These are phyloP conservation scores for Penicillium chermesinum DNA, from an alignment of 495 filamentous ascomycete species.

Conservation along the genomic window DNA sequence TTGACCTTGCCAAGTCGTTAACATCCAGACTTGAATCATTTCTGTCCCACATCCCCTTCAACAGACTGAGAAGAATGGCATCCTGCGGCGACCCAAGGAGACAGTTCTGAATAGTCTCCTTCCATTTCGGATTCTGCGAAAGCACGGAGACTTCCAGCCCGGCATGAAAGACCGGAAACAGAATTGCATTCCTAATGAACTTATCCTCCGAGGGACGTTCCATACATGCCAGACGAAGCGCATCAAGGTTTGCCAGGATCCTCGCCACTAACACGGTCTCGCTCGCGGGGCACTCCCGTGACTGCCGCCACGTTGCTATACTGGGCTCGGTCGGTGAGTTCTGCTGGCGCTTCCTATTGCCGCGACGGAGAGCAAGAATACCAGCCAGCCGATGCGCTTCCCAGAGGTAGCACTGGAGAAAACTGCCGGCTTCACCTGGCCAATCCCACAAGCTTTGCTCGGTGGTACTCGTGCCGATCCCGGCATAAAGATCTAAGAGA, in stretches of 20 bases:
- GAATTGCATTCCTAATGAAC: conserved; percentile 26
- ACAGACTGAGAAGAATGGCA: conserved; percentile 19
- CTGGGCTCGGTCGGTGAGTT: not conserved
- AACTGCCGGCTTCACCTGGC: conserved; percentile 25
- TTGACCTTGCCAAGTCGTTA: conserved; percentile 21
- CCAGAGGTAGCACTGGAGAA: conserved; percentile 33
- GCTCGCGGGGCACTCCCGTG: conserved; percentile 11
- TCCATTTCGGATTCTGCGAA: conserved; percentile 15
- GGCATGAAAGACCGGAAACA: conserved; percentile 26
- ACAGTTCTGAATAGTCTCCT: conserved; percentile 14
- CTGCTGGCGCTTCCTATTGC: not conserved
- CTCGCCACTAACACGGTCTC: conserved; percentile 22
- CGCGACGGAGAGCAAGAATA: conserved; percentile 21
- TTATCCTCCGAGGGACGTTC: conserved; percentile 17
- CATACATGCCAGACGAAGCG: conserved; percentile 19
- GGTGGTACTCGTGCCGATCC: conserved; percentile 21
- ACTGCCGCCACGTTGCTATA: conserved; percentile 6
- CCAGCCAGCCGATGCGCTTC: conserved; percentile 33
- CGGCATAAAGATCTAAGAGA: conserved; percentile 29
- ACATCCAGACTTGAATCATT: conserved; percentile 13
- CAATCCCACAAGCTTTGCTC: conserved; percentile 35
- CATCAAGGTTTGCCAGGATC: conserved; percentile 30
- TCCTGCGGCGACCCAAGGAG: conserved; percentile 8
- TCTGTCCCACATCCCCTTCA: conserved; percentile 29
- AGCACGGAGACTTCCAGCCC: conserved; percentile 23